These are phyloP conservation scores for Debaryomyces subglobosus DNA, from an alignment of 1,139 yeast genomes.

Conservation along the genomic window DNA sequence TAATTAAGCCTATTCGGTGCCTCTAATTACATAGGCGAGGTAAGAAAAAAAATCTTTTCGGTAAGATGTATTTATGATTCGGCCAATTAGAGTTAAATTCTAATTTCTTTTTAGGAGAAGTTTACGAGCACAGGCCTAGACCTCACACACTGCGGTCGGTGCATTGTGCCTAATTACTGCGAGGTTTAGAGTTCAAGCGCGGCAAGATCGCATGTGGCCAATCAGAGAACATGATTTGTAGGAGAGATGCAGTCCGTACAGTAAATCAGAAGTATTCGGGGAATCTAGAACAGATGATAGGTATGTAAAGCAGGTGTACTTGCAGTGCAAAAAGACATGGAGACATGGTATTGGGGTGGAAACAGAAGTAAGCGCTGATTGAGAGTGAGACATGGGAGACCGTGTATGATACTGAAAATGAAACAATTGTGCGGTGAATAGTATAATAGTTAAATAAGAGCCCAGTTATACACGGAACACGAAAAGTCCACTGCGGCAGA, in stretches of 20 bases:
- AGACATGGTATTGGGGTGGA: not conserved
- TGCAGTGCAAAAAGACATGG: not conserved
- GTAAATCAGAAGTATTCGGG: not conserved
- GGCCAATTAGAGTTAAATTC: constrained; percentile 7
- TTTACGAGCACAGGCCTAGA: constrained; percentile 4
- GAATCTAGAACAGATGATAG: not conserved
- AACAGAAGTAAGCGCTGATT: not conserved
- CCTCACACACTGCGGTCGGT: not conserved
- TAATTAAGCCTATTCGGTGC: constrained; percentile 7
- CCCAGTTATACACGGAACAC: not conserved
- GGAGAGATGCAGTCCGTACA: not conserved
- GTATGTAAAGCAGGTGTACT: not conserved
- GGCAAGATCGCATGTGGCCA: not conserved
- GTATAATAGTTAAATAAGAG: not conserved
- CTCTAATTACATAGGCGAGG: constrained; percentile 4
- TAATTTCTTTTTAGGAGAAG: not conserved
- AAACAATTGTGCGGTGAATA: not conserved
- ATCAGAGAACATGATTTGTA: not conserved
- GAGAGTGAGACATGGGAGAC: not conserved
- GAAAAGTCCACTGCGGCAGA: not conserved
- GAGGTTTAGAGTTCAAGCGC: not conserved
- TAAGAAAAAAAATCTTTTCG: not conserved
- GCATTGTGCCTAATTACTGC: not conserved
- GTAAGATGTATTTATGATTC: constrained; percentile 1
- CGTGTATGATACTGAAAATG: not conserved